A percentile compares a stretch with the other conserved stretches of the same genome.
Evolutionary conservation across 2,329 filamentous ascomycete genomes (phyloP).

Genomic region (Diaporthe australafricana): DNA sequence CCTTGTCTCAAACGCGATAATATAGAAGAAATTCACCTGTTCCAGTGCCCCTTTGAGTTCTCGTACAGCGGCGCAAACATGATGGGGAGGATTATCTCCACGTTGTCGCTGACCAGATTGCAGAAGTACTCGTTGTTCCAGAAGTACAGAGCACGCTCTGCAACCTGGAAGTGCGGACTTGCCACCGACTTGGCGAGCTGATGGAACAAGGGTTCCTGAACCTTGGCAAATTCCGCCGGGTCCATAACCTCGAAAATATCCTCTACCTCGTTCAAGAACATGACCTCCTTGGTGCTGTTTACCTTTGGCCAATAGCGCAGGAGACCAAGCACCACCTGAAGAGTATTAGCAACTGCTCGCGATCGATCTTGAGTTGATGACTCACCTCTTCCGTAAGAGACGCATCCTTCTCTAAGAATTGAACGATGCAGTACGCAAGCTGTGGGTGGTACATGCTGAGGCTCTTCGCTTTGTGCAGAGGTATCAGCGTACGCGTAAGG

Average conservation of each 20-base stretch:
- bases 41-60: conserved; percentile 99
- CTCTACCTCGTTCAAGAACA: conserved; percentile 99
- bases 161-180: conserved; percentile 98
- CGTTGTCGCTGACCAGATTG: conserved; percentile 98
- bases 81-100: conserved; percentile 97
- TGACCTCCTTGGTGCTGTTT: conserved; percentile 99
- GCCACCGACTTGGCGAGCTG: conserved; percentile 98
- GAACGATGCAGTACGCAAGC: conserved; percentile 97
- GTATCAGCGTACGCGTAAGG: conserved; percentile 90
- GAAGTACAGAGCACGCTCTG: conserved; percentile 96
- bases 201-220: conserved; percentile 97
- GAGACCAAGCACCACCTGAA: conserved; percentile 88
- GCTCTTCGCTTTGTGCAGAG: conserved; percentile 97
- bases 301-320: conserved; percentile 99
- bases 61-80: conserved; percentile 99
- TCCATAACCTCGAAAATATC: conserved; percentile 99
- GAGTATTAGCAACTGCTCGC: conserved; percentile 36
- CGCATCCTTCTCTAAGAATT: conserved; percentile 98
- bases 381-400: conserved; percentile 94
- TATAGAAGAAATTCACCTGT: conserved; percentile 73
- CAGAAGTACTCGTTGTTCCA: conserved; percentile 99
- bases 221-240: conserved; percentile 96
- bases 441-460: conserved; percentile 99
- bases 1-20: neutral
- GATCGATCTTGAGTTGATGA: conserved; percentile 29